Evolutionary conservation across 2,329 filamentous ascomycete species (phyloP), one percentile per base, ranked within the genome.

Genomic region (Phialocephala subalpina): DNA sequence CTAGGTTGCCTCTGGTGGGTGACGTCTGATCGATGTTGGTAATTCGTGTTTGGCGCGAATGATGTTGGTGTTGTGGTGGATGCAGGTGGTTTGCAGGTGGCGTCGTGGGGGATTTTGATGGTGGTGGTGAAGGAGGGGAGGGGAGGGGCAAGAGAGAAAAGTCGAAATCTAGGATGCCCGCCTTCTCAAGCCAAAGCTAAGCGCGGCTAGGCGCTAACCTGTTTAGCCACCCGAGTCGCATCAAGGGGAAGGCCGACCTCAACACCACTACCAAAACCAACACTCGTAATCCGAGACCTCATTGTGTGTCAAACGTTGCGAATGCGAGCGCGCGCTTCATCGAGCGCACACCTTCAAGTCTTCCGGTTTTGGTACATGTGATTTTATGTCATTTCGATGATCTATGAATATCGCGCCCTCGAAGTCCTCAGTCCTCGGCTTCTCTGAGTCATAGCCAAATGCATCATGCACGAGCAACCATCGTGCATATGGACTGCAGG

Each of bases 401-500:
- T 20, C n/a, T 22, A 12, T 29, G 45, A 29, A 16, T 25, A 27
- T 29, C n/a, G 25, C 5, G 2, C 12, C 16, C 7, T 25, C 22
- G 8, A 33, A 29, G 25, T 16, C 5, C 2, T 22, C 27, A 53
- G 18, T 22, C 49, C 27, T 29, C 25, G 14, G n/a, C 4, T 7
- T 25, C 42, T 52, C 47, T 53, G 49, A 53, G 12, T 53, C 49
- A 53, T 12, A 53, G 11, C n/a, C n/a, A n/a, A 18, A 14, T 33
- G 49, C 49, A 53, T 53, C 49, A 53, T 53, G 49, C 49, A 53
- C 25, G 49, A 53, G 5, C 27, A 1, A 18, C 27, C 25, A 53
- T 53, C 9, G 49, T 53, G 49, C 49, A 53, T 53, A 22, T 22
- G 22, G 45, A 53, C 49, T 53, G 27, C 49, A 29, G 49, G 49